A percentile compares a stretch with the other conserved stretches of the same genome.
Evolutionary conservation across 139 green algal genomes (phyloP).

Genomic region (Tetradesmus obliquus): DNA sequence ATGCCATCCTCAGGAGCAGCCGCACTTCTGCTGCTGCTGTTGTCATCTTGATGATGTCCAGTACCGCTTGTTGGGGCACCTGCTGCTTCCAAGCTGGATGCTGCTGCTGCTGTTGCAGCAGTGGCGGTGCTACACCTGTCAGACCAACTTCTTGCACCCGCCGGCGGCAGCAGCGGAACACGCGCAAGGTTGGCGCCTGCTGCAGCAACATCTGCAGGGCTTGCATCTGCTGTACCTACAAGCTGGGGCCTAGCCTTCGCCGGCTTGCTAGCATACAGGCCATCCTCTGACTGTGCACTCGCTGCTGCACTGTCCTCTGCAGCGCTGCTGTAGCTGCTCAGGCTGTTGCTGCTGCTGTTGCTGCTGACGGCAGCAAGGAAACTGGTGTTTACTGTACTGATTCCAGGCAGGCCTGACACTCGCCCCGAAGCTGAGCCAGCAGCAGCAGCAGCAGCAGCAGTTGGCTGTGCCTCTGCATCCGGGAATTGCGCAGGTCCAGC

Average conservation of each 20-base stretch:
- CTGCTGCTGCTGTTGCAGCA: background rate
- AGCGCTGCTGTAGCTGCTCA: background rate
- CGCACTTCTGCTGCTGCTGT: background rate
- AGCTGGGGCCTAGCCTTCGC: background rate
- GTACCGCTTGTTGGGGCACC: background rate
- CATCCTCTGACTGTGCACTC: background rate
- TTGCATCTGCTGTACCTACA: background rate
- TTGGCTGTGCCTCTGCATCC: background rate
- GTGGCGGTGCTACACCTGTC: background rate
- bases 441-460: background rate
- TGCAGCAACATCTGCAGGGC: background rate
- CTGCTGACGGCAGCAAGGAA: background rate
- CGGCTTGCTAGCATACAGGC: background rate
- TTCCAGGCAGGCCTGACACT: background rate
- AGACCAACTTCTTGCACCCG: background rate
- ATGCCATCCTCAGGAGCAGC: no score
- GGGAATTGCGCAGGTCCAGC: no score
- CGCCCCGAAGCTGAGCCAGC: background rate
- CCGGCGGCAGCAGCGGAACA: background rate
- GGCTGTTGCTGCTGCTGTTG: background rate
- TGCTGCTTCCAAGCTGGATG: background rate
- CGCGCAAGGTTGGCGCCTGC: background rate
- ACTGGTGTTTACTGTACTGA: background rate
- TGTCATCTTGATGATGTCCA: background rate
- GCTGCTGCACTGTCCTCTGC: background rate